phyloP scores from a whole-genome alignment of 768 basidiomycete species.

The Mycena albidolilacea region DNA sequence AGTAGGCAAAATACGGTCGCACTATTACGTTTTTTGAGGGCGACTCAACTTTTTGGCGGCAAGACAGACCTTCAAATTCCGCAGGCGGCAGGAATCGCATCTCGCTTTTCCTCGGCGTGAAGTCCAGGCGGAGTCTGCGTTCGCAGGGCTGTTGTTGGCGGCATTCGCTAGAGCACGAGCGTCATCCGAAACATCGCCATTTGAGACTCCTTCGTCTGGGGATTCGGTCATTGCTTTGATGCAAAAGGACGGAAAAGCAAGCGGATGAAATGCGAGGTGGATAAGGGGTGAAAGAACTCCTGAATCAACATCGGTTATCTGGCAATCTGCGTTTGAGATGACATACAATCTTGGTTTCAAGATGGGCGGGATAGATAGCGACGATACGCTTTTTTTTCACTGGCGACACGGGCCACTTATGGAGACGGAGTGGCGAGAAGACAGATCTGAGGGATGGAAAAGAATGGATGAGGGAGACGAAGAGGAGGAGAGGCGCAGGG shows the following conservation, averaged over 20 bases:
- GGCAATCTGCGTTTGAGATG: neutral
- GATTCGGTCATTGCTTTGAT: conserved; percentile 49
- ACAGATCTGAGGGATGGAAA: neutral
- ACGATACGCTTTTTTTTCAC: conserved; percentile 19
- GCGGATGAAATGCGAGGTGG: neutral
- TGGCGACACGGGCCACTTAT: neutral
- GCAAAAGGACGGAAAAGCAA: neutral
- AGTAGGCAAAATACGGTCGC: conserved; percentile 77
- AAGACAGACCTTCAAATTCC: conserved; percentile 76
- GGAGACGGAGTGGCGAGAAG: neutral
- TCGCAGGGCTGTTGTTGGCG: conserved; percentile 76
- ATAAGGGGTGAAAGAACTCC: neutral
- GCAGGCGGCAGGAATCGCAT: conserved; percentile 80
- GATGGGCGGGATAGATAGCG: neutral
- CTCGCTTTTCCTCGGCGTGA: conserved; percentile 82
- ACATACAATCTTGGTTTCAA: conserved; percentile 9
- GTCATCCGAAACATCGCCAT: conserved; percentile 61
- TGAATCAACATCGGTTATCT: neutral
- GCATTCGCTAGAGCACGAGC: conserved; percentile 73
- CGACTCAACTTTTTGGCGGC: conserved; percentile 15
- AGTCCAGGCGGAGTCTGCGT: conserved; percentile 72
- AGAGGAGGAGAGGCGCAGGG: neutral
- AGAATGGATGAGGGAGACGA: conserved; percentile 11
- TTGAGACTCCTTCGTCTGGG: conserved; percentile 54
- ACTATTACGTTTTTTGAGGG: conserved; percentile 55